phyloP scores from a whole-genome alignment of 2,329 filamentous ascomycete species.

The Paecilomyces formosus region DNA sequence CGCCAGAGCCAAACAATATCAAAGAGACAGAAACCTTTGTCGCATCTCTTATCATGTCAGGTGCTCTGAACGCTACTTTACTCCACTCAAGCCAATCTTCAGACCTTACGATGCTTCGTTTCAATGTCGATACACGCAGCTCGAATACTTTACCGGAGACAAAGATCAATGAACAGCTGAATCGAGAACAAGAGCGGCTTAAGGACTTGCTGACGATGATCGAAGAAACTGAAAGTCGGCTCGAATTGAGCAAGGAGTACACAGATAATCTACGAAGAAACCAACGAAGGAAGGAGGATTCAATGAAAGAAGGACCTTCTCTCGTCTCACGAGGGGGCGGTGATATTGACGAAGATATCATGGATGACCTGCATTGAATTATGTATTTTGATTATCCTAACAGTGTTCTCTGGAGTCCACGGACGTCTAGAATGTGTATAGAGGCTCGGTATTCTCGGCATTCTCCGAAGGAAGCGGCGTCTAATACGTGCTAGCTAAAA shows the following conservation, averaged over 20 bases:
- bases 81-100: conserved; percentile 33
- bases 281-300: conserved; percentile 27
- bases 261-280: conserved; percentile 45
- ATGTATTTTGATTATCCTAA: not conserved
- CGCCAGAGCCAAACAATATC: conserved; percentile 15
- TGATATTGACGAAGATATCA: conserved; percentile 33
- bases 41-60: conserved; percentile 41
- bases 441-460: not conserved
- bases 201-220: conserved; percentile 45
- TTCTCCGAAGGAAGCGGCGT: not conserved
- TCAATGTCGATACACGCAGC: conserved; percentile 31
- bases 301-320: conserved; percentile 10
- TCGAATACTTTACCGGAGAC: conserved; percentile 29
- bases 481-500: not conserved
- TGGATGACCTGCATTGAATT: conserved; percentile 26
- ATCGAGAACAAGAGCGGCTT: conserved; percentile 44
- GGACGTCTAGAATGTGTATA: not conserved
- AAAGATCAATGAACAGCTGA: conserved; percentile 34
- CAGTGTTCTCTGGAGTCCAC: not conserved
- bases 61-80: conserved; percentile 45
- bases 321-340: conserved; percentile 9
- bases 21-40: conserved; percentile 27
- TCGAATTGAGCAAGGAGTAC: conserved; percentile 54
- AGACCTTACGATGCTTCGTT: conserved; percentile 45
- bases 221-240: conserved; percentile 46